Conservation (phyloP, 495 filamentous ascomycete genomes). For the Talaromyces liani region DNA sequence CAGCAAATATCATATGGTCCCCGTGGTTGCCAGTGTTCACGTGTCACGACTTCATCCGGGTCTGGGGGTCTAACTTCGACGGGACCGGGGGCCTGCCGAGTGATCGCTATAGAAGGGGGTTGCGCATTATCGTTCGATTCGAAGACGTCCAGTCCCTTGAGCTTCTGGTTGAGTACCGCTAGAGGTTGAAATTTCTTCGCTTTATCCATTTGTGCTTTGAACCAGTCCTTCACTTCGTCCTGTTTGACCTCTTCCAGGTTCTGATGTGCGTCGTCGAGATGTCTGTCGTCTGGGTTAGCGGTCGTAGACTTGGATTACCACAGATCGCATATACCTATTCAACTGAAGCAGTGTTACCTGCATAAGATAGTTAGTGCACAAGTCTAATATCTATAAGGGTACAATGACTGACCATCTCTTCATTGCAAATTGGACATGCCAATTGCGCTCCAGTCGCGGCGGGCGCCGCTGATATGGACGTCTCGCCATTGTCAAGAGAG, state of each 20-base stretch:
- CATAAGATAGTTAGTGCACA: slow-evolving; percentile 6
- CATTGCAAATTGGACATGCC: slow-evolving; percentile 90
- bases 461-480: slow-evolving; percentile 39
- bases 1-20: slow-evolving; percentile 70
- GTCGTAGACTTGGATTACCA: not conserved
- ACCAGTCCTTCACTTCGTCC: slow-evolving; percentile 97
- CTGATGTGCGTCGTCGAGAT: slow-evolving; percentile 90
- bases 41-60: slow-evolving; percentile 82
- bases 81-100: slow-evolving; percentile 10
- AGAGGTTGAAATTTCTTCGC: slow-evolving; percentile 94
- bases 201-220: slow-evolving; percentile 90
- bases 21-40: slow-evolving; percentile 79
- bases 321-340: slow-evolving; percentile 55
- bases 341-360: slow-evolving; percentile 87
- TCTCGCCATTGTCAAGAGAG: slow-evolving; percentile 45
- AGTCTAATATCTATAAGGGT: slow-evolving; percentile 7
- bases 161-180: slow-evolving; percentile 85
- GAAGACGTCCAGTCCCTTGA: slow-evolving; percentile 95
- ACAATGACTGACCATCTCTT: slow-evolving; percentile 70
- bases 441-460: slow-evolving; percentile 56
- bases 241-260: slow-evolving; percentile 90
- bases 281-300: slow-evolving; percentile 37
- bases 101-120: slow-evolving; percentile 19
- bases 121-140: slow-evolving; percentile 75
- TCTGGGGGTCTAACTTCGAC: slow-evolving; percentile 38